Percentiles rank a stretch among this genome's conserved stretches.
These are phyloP conservation scores for Raphidocelis subcapitata DNA, from an alignment of 139 green algal species.

Conservation along the genomic window DNA sequence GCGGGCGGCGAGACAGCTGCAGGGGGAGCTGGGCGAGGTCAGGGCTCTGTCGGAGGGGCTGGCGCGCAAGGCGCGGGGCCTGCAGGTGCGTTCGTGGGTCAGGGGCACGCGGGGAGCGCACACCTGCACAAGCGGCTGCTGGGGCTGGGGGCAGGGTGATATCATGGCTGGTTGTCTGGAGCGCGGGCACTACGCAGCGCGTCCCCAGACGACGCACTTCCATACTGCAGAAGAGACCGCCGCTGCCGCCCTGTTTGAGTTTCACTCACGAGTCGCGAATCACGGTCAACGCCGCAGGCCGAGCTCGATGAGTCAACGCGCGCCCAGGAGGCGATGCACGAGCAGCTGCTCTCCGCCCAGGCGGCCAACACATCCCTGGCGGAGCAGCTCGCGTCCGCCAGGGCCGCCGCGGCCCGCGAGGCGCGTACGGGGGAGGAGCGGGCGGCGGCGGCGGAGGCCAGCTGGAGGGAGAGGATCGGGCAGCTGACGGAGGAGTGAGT, in stretches of 20 bases:
- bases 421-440: slow-evolving; percentile 17
- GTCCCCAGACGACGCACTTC: no score
- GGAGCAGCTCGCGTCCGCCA: slow-evolving; percentile 19
- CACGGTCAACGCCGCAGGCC: no score
- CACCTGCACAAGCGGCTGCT: background rate
- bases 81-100: slow-evolving; percentile 19
- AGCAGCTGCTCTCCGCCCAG: slow-evolving; percentile 38
- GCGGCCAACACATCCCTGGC: slow-evolving; percentile 1
- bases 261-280: no score
- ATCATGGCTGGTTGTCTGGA: no score
- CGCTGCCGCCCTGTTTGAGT: no score
- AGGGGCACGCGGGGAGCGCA: background rate
- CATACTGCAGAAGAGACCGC: no score
- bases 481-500: slow-evolving; percentile 20
- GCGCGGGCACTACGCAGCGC: no score
- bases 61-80: slow-evolving; percentile 37
- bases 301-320: slow-evolving; percentile 51
- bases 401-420: slow-evolving; percentile 4
- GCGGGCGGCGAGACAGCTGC: slow-evolving; percentile 39
- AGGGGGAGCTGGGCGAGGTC: background rate
- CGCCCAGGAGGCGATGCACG: slow-evolving; percentile 43
- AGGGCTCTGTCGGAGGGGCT: background rate
- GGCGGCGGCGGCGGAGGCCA: slow-evolving; percentile 15
- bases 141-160: no score
- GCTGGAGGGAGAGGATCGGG: slow-evolving; percentile 4